These are phyloP conservation scores for Fusarium beomiforme DNA, from an alignment of 2,329 filamentous ascomycete species.

Conservation along the genomic window DNA sequence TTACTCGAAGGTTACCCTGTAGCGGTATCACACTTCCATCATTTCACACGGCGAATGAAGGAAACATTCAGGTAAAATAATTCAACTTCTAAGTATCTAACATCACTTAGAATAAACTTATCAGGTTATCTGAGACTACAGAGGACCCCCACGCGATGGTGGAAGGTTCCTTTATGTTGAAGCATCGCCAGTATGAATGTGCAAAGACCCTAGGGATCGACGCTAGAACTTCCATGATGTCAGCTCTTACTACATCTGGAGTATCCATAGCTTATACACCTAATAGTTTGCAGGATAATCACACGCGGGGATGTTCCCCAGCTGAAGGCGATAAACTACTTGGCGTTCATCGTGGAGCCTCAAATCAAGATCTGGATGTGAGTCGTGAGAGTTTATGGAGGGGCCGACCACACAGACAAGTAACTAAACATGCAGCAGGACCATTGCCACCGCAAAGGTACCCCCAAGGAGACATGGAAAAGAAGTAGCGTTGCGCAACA, in stretches of 20 bases:
- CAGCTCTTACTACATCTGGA: conserved; percentile 34
- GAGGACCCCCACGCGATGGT: too few species aligned
- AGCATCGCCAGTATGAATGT: conserved; percentile 2
- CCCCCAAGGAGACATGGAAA: background rate
- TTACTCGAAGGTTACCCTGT: background rate
- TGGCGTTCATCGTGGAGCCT: conserved; percentile 25
- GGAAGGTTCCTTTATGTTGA: background rate
- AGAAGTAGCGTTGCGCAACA: background rate
- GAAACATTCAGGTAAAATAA: background rate
- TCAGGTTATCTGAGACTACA: background rate
- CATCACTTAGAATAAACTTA: background rate
- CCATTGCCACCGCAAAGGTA: background rate
- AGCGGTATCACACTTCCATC: background rate
- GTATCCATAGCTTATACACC: background rate
- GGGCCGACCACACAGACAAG: background rate
- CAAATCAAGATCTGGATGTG: background rate
- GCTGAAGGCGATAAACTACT: conserved; percentile 16
- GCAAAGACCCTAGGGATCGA: conserved; percentile 22
- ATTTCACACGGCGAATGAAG: background rate
- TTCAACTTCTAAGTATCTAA: background rate
- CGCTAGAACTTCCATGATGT: conserved; percentile 27
- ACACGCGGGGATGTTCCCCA: conserved; percentile 16
- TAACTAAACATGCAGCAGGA: background rate
- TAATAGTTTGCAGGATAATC: conserved; percentile 27
- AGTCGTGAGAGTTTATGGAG: background rate